These are phyloP conservation scores for Linum trigynum DNA, from an alignment of 345 rosid species.

Conservation along the genomic window DNA sequence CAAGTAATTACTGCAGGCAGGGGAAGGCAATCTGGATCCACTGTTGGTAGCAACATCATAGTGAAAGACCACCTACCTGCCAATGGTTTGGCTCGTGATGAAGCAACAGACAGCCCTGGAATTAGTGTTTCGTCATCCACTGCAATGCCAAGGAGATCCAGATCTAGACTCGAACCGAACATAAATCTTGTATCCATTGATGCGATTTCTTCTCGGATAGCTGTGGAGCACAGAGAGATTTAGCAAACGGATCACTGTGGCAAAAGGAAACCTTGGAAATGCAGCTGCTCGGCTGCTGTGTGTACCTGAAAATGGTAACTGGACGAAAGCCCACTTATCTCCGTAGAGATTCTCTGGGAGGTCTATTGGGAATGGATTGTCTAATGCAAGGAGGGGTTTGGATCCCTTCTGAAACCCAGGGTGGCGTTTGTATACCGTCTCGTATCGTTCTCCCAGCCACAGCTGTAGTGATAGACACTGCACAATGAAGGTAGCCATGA, in stretches of 20 bases:
- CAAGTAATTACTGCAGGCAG: no score
- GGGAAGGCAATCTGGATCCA: no score
- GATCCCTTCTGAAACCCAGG: slow-evolving; percentile 94
- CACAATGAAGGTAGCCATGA: slow-evolving; percentile 2
- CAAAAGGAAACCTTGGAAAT: no score
- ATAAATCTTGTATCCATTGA: slow-evolving; percentile 42
- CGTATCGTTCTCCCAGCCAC: slow-evolving; percentile 91
- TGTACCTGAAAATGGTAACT: slow-evolving; percentile 71
- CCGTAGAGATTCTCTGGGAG: slow-evolving; percentile 84
- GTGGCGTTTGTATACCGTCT: slow-evolving; percentile 67
- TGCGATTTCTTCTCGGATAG: slow-evolving; percentile 62
- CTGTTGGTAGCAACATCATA: neutral
- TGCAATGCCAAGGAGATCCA: slow-evolving; percentile 88
- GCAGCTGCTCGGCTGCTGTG: no score
- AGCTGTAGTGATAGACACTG: slow-evolving; percentile 79
- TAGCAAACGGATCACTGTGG: neutral
- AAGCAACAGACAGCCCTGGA: slow-evolving; percentile 89
- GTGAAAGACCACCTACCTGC: slow-evolving; percentile 40
- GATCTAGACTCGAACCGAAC: slow-evolving; percentile 79
- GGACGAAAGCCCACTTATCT: slow-evolving; percentile 95
- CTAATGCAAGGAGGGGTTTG: slow-evolving; percentile 65
- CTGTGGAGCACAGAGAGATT: slow-evolving; percentile 24
- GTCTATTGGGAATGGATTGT: slow-evolving; percentile 89
- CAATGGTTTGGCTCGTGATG: slow-evolving; percentile 79
- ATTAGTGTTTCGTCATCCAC: slow-evolving; percentile 59